Conservation (phyloP, 768 basidiomycete genomes). For the Panaeolus papilionaceus region DNA sequence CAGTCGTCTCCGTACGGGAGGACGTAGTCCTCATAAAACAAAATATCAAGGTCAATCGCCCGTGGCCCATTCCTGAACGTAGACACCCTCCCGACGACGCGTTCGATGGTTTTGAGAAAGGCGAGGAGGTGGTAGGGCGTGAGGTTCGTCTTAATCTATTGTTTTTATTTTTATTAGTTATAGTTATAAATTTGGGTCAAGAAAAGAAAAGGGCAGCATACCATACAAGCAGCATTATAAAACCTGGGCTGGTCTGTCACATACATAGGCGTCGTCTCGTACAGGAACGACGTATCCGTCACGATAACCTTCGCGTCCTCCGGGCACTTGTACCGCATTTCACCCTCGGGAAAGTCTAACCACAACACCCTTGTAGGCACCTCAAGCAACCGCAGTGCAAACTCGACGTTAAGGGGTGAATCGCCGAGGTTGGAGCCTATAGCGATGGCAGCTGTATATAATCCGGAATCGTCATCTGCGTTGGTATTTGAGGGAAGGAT, state of each 20-base stretch:
- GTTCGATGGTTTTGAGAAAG: slow-evolving; percentile 78
- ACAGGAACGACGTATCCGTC: slow-evolving; percentile 86
- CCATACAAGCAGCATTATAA: slow-evolving; percentile 91
- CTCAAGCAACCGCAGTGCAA: slow-evolving; percentile 77
- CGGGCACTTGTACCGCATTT: not conserved
- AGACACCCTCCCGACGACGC: slow-evolving; percentile 75
- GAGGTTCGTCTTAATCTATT: slow-evolving; percentile 81
- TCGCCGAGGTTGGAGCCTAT: slow-evolving; percentile 94
- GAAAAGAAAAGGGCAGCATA: slow-evolving; percentile 43
- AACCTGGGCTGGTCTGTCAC: slow-evolving; percentile 89
- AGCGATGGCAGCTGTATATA: slow-evolving; percentile 50
- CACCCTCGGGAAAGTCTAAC: not conserved
- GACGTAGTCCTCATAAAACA: slow-evolving; percentile 70
- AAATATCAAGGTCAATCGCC: slow-evolving; percentile 87
- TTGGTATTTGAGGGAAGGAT: too few species aligned
- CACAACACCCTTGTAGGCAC: slow-evolving; percentile 35
- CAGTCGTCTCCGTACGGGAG: slow-evolving; percentile 47
- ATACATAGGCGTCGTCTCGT: slow-evolving; percentile 96
- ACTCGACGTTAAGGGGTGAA: slow-evolving; percentile 80
- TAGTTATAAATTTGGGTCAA: not conserved
- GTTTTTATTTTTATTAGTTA: not conserved
- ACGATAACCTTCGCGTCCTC: slow-evolving; percentile 44
- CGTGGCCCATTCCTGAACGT: slow-evolving; percentile 87
- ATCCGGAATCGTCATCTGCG: too few species aligned
- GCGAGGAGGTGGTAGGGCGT: slow-evolving; percentile 61